Percentiles rank a stretch among this genome's conserved stretches.
phyloP scores from a whole-genome alignment of 129 eudicot genomes.

The Mikania micrantha region DNA sequence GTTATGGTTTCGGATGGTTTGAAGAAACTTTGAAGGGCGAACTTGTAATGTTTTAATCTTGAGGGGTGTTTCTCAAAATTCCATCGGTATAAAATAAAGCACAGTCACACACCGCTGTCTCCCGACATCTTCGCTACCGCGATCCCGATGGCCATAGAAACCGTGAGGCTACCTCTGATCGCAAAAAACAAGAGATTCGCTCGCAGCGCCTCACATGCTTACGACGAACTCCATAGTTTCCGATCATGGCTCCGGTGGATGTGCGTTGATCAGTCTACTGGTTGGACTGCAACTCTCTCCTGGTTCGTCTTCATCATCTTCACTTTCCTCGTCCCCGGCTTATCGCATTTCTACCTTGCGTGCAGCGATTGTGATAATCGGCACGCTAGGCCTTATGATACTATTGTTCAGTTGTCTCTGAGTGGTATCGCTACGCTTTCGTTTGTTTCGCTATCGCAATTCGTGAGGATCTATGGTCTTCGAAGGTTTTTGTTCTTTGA shows the following conservation, averaged over 20 bases:
- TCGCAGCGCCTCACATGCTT: constrained; percentile 51
- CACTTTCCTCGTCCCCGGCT: constrained; percentile 49
- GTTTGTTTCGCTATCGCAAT: constrained; percentile 50
- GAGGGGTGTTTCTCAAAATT: neutral
- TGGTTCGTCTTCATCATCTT: constrained; percentile 66
- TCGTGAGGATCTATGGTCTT: constrained; percentile 50
- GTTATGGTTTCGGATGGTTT: too few relatives aligned
- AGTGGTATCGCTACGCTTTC: constrained; percentile 63
- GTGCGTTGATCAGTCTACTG: constrained; percentile 75
- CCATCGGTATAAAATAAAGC: neutral
- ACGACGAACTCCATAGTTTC: constrained; percentile 67
- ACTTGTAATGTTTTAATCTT: neutral
- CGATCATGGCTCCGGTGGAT: constrained; percentile 72
- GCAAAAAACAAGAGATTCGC: constrained; percentile 19
- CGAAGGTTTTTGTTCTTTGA: constrained; percentile 78
- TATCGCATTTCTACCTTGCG: too few relatives aligned
- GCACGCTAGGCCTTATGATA: constrained; percentile 56
- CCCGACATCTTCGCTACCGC: neutral
- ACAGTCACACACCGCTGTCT: neutral
- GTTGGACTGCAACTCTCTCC: constrained; percentile 38
- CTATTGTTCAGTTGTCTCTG: constrained; percentile 68
- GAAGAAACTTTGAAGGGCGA: neutral
- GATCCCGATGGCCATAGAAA: constrained; percentile 22
- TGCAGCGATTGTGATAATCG: constrained; percentile 52
- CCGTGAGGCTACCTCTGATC: constrained; percentile 17